Base-by-base conservation (phyloP, 1,284 basidiomycete species). In the Cystobasidium sp. region DNA sequence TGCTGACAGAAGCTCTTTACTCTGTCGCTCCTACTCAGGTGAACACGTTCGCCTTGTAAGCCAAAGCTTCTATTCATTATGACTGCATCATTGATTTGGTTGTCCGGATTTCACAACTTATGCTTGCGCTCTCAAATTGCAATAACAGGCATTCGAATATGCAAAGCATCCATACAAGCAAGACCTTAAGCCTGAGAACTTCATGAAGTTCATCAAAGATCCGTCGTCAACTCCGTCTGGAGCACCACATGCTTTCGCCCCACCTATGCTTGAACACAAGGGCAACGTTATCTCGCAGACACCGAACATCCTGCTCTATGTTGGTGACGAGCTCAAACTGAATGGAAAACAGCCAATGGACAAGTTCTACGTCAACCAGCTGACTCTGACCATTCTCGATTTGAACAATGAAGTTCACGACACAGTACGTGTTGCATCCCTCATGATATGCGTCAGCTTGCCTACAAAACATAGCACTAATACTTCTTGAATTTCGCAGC, bases 341-440 rank as follows among this genome's bases (percentile, higher is more conserved):
- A 74, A 77, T 6, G 81, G 81, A 41, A 74, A 75, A 31, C 41
- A 75, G 20, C 58, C 62, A 2, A 44, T 66, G 41, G 74, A 71
- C 43, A 76, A 61, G 71, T 67, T 79, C 84, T 73, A 82, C 80
- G 12, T 83, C 49, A 75, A 83, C 66, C 85, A 85, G 79, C 79
- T 87, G 16, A 81, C 83, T 16, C 78, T 85, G 20, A 87, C 86
- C 7, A 81, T 83, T 0, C 78, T 83, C 64, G 86, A 87, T 77
- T 75, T 85, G 51, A 80, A 79, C 79, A 83, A 84, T 76, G 86
- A 87, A 81, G 77, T 78, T 10, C 83, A 84, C 76, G 81, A 81
- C 53, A 78, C 68, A 22, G 75, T 76, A 59, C 46, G 46, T 46
- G 9, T n/a, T n/a, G n/a, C n/a, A n/a, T n/a, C n/a, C n/a, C n/a